Conservation (phyloP, 2,329 filamentous ascomycete species). For the Aureobasidium pullulans region DNA sequence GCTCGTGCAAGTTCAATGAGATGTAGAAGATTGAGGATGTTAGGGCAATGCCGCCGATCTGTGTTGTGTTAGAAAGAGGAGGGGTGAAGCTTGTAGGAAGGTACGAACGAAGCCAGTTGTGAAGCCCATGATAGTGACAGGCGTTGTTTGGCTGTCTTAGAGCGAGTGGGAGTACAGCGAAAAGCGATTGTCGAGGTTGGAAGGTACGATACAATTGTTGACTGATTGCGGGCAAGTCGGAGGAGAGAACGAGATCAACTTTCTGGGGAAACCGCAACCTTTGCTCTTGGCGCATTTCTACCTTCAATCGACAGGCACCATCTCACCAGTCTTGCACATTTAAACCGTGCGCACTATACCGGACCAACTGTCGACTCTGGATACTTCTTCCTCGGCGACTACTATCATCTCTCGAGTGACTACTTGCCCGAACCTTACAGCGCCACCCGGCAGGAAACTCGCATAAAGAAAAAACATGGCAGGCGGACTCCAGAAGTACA, state of each 20-base stretch:
- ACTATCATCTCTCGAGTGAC: not conserved
- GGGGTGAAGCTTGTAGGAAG: not conserved
- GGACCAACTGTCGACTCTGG: not conserved
- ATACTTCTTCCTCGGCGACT: not conserved
- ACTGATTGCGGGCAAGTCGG: not conserved
- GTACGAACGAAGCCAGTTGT: conserved; percentile 42
- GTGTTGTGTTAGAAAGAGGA: not conserved
- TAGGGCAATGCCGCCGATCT: conserved; percentile 46
- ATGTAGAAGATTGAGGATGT: conserved; percentile 39
- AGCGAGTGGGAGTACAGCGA: not conserved
- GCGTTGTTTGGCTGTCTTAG: not conserved
- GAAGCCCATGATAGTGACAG: conserved; percentile 38
- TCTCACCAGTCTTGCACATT: not conserved
- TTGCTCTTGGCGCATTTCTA: conserved; percentile 1
- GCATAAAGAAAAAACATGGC: conserved; percentile 54
- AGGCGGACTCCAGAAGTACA: conserved; percentile 78
- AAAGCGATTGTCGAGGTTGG: not conserved
- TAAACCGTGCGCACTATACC: not conserved
- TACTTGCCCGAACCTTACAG: not conserved
- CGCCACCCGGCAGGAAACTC: not conserved
- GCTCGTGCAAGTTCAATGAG: conserved; percentile 35
- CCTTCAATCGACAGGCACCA: not conserved
- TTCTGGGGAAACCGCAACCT: not conserved
- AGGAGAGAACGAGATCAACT: not conserved
- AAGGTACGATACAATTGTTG: not conserved